Evolutionary conservation across 1,284 basidiomycete species (phyloP), one percentile per base, ranked within the genome.

Genomic region (Ceratobasidium sp.): DNA sequence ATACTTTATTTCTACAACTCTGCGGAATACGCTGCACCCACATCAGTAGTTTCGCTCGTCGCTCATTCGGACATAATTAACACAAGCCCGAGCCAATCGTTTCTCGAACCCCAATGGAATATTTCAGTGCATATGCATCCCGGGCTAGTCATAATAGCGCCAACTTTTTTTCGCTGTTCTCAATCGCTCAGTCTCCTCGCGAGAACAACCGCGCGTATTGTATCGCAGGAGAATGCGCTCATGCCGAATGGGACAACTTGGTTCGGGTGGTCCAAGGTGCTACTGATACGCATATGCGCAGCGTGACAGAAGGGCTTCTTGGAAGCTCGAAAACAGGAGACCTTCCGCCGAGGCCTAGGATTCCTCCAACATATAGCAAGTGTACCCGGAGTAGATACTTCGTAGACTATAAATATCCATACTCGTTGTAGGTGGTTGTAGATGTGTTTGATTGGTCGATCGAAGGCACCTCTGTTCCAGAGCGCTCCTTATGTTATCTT

Each of bases 81-180:
- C 43, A 41, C 8, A 21, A 21, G n/a, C n/a, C 23, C 58, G n/a
- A 43, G 16, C 30, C 9, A 32, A 26, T 34, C 43, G 32, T 36
- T 21, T 41, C 55, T 14, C 14, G 14, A 32, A n/a, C 8, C 53
- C 45, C 21, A 41, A 71, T 71, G 55, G 48, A 71, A 55, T 48
- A 50, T 45, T 46, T 71, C 26, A 45, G 9, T 30, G 30, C 67
- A 39, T 71, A 71, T 55, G 57, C 55, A 5, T 71, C 67, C 26
- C 43, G 50, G 8, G 28, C 55, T 14, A 34, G 39, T 14, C 41
- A 34, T 28, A 71, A 23, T 26, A 50, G 43, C 41, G 67, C 67
- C n/a, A 71, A 71, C 55, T 55, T 55, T 14, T 71, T 71, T 12
- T 55, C 67, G 3, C 57, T 71, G 30, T 71, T 71, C 43, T 41